phyloP scores from a whole-genome alignment of 352 stramenopile genomes.

The Globisporangium solare region DNA sequence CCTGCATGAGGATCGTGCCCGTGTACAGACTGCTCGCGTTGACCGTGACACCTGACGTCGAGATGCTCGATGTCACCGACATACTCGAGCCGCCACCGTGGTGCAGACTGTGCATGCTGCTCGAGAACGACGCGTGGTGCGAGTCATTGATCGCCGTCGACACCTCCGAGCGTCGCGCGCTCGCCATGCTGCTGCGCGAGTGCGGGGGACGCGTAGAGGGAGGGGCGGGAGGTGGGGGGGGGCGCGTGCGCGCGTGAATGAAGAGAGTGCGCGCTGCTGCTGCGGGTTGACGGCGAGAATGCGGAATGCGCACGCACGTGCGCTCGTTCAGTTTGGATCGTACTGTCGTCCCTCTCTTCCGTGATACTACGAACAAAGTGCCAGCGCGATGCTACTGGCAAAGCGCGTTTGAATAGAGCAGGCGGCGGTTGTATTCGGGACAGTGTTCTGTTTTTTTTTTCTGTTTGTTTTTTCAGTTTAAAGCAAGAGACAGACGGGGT shows the following conservation, averaged over 20 bases:
- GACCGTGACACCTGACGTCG: background rate
- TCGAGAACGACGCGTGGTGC: conserved; percentile 8
- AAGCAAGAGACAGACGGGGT: no score
- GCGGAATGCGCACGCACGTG: background rate
- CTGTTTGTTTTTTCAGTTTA: no score
- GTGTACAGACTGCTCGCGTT: conserved; percentile 11
- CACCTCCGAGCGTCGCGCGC: conserved; percentile 12
- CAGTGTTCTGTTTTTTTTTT: no score
- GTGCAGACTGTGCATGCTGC: background rate
- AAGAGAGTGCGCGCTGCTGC: background rate
- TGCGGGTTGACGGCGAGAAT: background rate
- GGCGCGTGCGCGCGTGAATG: background rate
- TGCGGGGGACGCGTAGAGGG: background rate
- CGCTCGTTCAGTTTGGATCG: background rate
- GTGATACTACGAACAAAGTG: background rate
- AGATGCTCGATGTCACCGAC: conserved; percentile 2
- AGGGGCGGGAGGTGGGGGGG: no score
- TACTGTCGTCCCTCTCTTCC: background rate
- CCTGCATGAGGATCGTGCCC: conserved; percentile 44
- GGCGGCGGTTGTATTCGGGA: no score
- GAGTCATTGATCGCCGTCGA: conserved; percentile 14
- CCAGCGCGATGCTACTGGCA: background rate
- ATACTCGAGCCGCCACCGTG: conserved; percentile 1
- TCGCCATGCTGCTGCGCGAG: background rate
- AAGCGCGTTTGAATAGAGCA: background rate